Evolutionary conservation across 352 stramenopile genomes (phyloP).

Genomic region (Globisporangium alternatum): DNA sequence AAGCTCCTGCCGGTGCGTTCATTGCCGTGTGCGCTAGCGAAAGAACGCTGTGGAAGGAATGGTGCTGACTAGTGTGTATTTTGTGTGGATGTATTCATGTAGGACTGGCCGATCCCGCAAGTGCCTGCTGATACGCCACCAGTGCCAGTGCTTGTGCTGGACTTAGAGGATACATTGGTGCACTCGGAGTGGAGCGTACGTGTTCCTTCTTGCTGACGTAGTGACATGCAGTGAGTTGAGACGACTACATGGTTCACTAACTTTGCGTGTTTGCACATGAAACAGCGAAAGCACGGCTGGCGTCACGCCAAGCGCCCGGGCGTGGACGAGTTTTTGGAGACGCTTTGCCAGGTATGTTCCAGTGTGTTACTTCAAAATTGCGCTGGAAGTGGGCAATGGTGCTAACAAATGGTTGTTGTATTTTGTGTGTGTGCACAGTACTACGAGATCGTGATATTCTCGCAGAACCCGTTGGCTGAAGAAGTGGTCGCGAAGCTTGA

Average conservation of each 20-base stretch:
- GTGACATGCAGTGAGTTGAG: not conserved
- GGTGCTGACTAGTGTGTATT: not conserved
- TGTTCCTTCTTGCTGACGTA: constrained; percentile 12
- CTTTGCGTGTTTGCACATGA: not conserved
- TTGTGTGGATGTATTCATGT: not conserved
- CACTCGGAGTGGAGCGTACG: constrained; percentile 89
- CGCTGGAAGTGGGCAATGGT: not conserved
- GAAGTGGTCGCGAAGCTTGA: constrained; percentile 81
- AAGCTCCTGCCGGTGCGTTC: constrained; percentile 68
- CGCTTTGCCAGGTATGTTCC: constrained; percentile 50
- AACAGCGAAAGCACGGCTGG: constrained; percentile 84
- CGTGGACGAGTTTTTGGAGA: constrained; percentile 85
- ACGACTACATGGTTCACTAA: not conserved
- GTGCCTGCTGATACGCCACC: constrained; percentile 73
- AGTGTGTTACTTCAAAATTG: not conserved
- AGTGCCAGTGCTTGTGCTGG: constrained; percentile 80
- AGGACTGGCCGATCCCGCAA: constrained; percentile 83
- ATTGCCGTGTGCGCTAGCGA: not conserved
- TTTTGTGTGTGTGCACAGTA: constrained; percentile 32
- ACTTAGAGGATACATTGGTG: constrained; percentile 84
- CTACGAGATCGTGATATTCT: constrained; percentile 89
- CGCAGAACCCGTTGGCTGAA: constrained; percentile 79
- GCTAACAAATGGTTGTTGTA: not conserved
- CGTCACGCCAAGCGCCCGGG: constrained; percentile 83
- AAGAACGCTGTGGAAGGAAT: constrained; percentile 6